Percentiles rank a stretch among this genome's conserved stretches.
phyloP scores from a whole-genome alignment of 345 rosid species.

The Conringia planisiliqua region DNA sequence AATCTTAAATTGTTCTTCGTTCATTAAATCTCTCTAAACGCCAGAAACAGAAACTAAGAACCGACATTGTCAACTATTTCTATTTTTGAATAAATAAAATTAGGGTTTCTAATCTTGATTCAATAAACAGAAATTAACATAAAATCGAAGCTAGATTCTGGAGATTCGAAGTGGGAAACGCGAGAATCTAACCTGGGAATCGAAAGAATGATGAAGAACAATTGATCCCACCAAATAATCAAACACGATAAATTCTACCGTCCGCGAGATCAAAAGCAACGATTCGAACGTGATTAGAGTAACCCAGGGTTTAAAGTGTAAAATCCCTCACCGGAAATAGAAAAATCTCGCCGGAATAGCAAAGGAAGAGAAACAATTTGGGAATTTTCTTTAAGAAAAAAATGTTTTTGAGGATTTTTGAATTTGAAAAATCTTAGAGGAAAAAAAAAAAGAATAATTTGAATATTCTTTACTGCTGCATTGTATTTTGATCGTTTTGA shows the following conservation, averaged over 20 bases:
- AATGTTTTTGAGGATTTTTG: neutral
- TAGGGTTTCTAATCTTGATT: neutral
- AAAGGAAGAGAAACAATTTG: neutral
- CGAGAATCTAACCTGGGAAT: constrained; percentile 16
- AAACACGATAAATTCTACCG: neutral
- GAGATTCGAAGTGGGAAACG: neutral
- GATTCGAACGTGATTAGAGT: neutral
- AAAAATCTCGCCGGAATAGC: neutral
- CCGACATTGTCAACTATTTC: neutral
- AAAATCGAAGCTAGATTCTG: neutral
- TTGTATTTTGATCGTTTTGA: neutral
- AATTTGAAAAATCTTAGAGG: neutral
- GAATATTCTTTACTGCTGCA: neutral
- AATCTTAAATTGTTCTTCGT: constrained; percentile 15
- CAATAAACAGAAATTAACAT: neutral
- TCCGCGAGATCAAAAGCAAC: neutral
- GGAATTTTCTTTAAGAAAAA: neutral
- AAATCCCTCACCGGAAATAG: neutral
- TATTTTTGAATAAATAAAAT: neutral
- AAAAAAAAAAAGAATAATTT: neutral
- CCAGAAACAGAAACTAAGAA: constrained; percentile 3
- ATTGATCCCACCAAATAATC: neutral
- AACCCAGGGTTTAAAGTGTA: neutral
- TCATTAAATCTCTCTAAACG: neutral
- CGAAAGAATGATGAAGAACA: neutral